Evolutionary conservation across 768 basidiomycete genomes (phyloP).

Genomic region (Amanita fuliginea): DNA sequence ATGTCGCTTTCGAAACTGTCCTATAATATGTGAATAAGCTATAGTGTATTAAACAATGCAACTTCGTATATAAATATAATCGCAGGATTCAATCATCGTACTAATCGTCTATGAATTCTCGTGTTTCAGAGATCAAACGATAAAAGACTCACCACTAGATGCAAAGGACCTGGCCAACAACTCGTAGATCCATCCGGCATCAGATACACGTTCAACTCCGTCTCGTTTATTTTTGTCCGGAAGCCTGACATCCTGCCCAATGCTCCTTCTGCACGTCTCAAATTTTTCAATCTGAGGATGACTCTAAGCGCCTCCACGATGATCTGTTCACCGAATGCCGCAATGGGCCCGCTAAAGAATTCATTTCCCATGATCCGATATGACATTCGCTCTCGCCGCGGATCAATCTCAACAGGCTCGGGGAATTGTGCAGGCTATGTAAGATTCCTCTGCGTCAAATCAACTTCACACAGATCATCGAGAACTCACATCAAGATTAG

Average conservation of each 20-base stretch:
- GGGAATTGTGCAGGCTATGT: slow-evolving; percentile 29
- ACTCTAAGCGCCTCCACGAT: slow-evolving; percentile 33
- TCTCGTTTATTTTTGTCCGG: slow-evolving; percentile 18
- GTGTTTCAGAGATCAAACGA: neutral
- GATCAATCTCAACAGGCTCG: slow-evolving; percentile 26
- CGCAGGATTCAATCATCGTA: neutral
- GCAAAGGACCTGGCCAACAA: slow-evolving; percentile 27
- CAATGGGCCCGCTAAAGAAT: slow-evolving; percentile 31
- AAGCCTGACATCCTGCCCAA: slow-evolving; percentile 28
- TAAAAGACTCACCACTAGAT: slow-evolving; percentile 17
- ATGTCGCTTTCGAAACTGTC: too few species aligned
- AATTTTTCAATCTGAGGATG: slow-evolving; percentile 33
- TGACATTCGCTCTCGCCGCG: slow-evolving; percentile 20
- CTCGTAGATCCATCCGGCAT: slow-evolving; percentile 22
- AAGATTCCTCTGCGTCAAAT: neutral
- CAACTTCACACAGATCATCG: neutral
- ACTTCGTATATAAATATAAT: too few species aligned
- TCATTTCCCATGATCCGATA: slow-evolving; percentile 23
- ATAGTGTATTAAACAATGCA: too few species aligned
- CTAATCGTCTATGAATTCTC: neutral
- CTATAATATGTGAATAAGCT: too few species aligned
- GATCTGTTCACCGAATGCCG: slow-evolving; percentile 22
- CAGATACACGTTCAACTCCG: slow-evolving; percentile 23
- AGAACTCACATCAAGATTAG: slow-evolving; percentile 27
- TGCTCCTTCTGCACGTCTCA: slow-evolving; percentile 34